Evolutionary conservation across 2,329 filamentous ascomycete genomes (phyloP).

Genomic region (Neofusicoccum umdonicola): DNA sequence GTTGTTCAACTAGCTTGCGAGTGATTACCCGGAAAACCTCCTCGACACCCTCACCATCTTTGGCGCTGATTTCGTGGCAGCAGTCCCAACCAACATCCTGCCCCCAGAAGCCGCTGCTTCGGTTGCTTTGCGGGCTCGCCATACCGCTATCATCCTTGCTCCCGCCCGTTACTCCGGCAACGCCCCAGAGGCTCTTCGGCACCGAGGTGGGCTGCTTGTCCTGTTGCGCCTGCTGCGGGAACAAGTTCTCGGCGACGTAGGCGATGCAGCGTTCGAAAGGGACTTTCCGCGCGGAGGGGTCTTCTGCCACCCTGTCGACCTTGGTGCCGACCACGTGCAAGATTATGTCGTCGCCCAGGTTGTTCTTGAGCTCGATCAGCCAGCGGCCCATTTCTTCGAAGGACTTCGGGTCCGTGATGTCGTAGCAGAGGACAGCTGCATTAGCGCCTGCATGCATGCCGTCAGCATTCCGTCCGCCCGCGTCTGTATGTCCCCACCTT

Average conservation of each 20-base stretch:
- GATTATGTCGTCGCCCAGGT: constrained; percentile 73
- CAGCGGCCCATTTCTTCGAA: constrained; percentile 92
- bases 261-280: constrained; percentile 94
- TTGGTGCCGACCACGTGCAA: constrained; percentile 85
- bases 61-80: constrained; percentile 93
- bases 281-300: constrained; percentile 75
- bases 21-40: constrained; percentile 93
- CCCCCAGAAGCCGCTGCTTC: constrained; percentile 78
- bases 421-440: constrained; percentile 90
- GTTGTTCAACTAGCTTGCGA: constrained; percentile 76
- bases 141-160: constrained; percentile 41
- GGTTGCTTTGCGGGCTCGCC: constrained; percentile 47
- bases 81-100: constrained; percentile 95
- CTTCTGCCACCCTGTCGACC: constrained; percentile 79
- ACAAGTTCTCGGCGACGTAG: constrained; percentile 76
- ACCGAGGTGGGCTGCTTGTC: constrained; percentile 21
- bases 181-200: constrained; percentile 25
- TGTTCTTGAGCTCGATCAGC: constrained; percentile 79
- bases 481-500: neutral
- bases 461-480: constrained; percentile 8
- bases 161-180: constrained; percentile 24
- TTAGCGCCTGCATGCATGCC: constrained; percentile 64
- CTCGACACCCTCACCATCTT: constrained; percentile 91
- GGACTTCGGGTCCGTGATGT: constrained; percentile 80
- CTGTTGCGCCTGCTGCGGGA: constrained; percentile 50